Percentiles rank a stretch among this genome's conserved stretches.
phyloP scores from a whole-genome alignment of 768 basidiomycete species.

The Cubamyces sp. region DNA sequence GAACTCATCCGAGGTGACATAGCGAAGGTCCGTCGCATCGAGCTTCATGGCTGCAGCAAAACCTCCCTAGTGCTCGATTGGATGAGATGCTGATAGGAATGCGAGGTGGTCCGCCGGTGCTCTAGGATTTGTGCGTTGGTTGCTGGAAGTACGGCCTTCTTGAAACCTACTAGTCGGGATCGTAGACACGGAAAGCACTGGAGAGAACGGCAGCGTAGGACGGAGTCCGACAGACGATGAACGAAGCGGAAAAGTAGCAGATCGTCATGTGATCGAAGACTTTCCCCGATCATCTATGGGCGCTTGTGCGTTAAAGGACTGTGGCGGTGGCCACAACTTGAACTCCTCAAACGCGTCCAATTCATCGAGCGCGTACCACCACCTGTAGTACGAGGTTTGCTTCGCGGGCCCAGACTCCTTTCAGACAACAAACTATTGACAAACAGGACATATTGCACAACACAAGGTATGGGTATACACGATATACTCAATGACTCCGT shows the following conservation, averaged over 20 bases:
- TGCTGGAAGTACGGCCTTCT: not conserved
- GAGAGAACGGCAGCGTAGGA: not conserved
- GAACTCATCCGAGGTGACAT: constrained; percentile 91
- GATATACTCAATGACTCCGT: too few species aligned
- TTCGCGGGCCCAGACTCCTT: too few species aligned
- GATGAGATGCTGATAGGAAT: too few species aligned
- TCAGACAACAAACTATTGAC: too few species aligned
- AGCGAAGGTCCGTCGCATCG: constrained; percentile 92
- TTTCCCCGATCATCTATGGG: constrained; percentile 18
- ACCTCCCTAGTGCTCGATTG: not conserved
- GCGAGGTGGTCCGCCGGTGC: too few species aligned
- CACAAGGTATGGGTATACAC: too few species aligned
- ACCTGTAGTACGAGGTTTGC: too few species aligned
- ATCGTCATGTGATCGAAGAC: constrained; percentile 19
- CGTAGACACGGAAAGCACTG: not conserved
- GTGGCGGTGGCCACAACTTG: constrained; percentile 11
- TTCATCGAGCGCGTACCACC: too few species aligned
- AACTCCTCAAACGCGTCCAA: not conserved
- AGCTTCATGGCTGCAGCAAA: constrained; percentile 68
- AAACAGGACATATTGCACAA: too few species aligned
- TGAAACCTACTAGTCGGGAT: not conserved
- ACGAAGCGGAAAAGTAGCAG: constrained; percentile 8
- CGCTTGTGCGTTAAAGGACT: not conserved
- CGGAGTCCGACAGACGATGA: not conserved
- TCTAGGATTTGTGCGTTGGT: too few species aligned